A percentile compares a stretch with the other conserved stretches of the same genome.
Evolutionary conservation across 2,329 filamentous ascomycete genomes (phyloP).

Genomic region (Pyrenochaeta sp.): DNA sequence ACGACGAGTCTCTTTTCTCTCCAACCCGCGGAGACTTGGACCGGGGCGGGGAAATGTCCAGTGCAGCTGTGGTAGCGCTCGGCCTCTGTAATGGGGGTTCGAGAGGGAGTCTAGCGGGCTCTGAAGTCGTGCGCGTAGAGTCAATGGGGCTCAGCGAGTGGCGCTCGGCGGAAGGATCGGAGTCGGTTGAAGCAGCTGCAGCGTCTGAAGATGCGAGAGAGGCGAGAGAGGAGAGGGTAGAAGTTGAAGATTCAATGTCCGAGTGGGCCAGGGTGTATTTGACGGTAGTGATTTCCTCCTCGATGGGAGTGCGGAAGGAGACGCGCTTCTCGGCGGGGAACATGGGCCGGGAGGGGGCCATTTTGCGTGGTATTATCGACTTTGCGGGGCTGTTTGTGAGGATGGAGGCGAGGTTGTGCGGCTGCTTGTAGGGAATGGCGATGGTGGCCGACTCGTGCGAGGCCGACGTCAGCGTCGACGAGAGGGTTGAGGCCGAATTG

Average conservation of each 20-base stretch:
- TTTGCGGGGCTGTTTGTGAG: conserved; percentile 55
- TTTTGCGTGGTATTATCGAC: conserved; percentile 46
- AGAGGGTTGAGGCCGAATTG: conserved; percentile 47
- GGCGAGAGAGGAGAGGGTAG: conserved; percentile 36
- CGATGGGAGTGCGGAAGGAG: conserved; percentile 62
- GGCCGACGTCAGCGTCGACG: conserved; percentile 51
- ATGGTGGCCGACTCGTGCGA: conserved; percentile 47
- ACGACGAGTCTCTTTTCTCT: conserved; percentile 55
- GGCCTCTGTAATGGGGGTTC: conserved; percentile 11
- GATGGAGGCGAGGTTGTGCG: conserved; percentile 56
- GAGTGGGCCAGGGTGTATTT: conserved; percentile 64
- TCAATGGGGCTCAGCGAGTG: conserved; percentile 17
- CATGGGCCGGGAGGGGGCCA: conserved; percentile 52
- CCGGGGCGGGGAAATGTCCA: conserved; percentile 34
- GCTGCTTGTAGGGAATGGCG: conserved; percentile 55
- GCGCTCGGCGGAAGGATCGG: conserved; percentile 20
- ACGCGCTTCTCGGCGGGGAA: conserved; percentile 67
- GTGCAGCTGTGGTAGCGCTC: conserved; percentile 24
- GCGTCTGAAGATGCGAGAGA: conserved; percentile 20
- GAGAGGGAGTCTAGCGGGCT: conserved; percentile 22
- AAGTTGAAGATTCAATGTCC: conserved; percentile 58
- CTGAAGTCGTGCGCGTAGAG: conserved; percentile 14
- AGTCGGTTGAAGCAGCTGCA: conserved; percentile 16
- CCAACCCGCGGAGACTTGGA: conserved; percentile 38
- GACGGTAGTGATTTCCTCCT: conserved; percentile 66